Base-by-base conservation (phyloP, 2,329 filamentous ascomycete species). In the Cercospora zeina region DNA sequence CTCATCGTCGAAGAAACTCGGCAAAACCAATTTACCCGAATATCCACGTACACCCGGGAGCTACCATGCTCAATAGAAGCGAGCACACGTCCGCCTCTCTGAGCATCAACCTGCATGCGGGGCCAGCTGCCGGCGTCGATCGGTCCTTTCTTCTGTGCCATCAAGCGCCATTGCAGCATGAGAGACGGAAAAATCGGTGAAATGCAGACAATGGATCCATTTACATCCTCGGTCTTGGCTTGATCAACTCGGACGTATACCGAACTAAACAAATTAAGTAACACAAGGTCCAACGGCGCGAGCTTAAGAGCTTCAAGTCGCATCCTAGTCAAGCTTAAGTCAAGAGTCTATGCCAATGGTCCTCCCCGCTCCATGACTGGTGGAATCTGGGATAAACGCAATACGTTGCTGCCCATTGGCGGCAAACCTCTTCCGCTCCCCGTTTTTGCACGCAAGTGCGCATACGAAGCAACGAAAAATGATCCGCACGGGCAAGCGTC, bases 291-390 rank as follows among this genome's bases (percentile, higher is more conserved):
- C 42, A 24, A 19, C 42, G 16, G 21, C 14, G 42, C 42, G 24
- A 27, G 42, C 42, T 47, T 47, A 47, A 47, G 42, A 47, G 42
- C 19, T 16, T 47, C 21, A 47, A 47, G 42, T 21, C 42, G 42
- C 42, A 14, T 24, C 2, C 21, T 21, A 3, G 21, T 24, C 42
- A 47, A 47, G 42, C 42, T 24, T 47, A 14, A 47, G 3, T 27
- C 19, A 16, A 13, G 13, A 47, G 21, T 47, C 42, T 27, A 47
- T 47, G 42, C 19, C 21, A 47, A 47, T 14, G 19, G 24, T 11
- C 9, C 21, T 14, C 42, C 21, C 9, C 9, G 8, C 19, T 47
- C 8, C 42, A 21, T 21, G 13, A 47, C 9, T 47, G 42, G 42
- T 27, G 42, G 42, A 47, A 47, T 47, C 42, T 47, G 42, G 42